Conservation (phyloP, 2,329 filamentous ascomycete species). For the Volutella citrinella region DNA sequence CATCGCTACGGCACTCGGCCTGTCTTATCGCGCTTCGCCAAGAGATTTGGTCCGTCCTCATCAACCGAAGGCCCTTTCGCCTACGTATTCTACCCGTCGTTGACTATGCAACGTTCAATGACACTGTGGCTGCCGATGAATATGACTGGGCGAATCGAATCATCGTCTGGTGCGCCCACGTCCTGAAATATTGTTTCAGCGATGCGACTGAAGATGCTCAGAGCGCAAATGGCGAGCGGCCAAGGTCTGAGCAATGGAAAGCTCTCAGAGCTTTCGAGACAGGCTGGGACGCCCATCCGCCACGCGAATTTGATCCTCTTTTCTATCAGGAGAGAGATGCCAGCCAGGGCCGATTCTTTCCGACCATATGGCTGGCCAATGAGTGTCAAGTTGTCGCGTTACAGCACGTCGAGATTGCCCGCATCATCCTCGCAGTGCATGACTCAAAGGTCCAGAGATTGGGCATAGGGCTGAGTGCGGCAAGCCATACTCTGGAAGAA, state of each 20-base stretch:
- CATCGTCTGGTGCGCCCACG: slow-evolving; percentile 12
- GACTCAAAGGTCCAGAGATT: slow-evolving; percentile 12
- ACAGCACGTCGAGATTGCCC: slow-evolving; percentile 11
- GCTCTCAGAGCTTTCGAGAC: slow-evolving; percentile 7
- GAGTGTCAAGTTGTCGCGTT: slow-evolving; percentile 15
- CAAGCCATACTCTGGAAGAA: slow-evolving; percentile 11
- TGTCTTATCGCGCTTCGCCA: slow-evolving; percentile 12
- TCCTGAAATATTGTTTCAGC: slow-evolving; percentile 12
- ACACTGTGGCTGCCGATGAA: slow-evolving; percentile 6
- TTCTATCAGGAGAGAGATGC: slow-evolving; percentile 10
- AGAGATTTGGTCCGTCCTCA: slow-evolving; percentile 14
- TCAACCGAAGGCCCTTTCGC: slow-evolving; percentile 11
- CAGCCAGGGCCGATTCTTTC: slow-evolving; percentile 7
- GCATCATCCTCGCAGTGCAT: slow-evolving; percentile 14
- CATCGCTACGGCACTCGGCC: slow-evolving; percentile 11
- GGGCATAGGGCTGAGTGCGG: slow-evolving; percentile 11
- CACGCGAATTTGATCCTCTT: slow-evolving; percentile 7
- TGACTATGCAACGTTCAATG: slow-evolving; percentile 10
- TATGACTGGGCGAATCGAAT: slow-evolving; percentile 15
- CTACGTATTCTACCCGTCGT: slow-evolving; percentile 9
- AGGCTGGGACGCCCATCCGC: slow-evolving; percentile 9
- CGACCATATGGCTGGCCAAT: slow-evolving; percentile 8
- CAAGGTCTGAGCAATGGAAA: slow-evolving; percentile 8
- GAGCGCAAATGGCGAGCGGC: background rate
- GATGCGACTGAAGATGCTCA: background rate